Base-by-base conservation (phyloP, 345 rosid genomes). In the Heritiera fomes region DNA sequence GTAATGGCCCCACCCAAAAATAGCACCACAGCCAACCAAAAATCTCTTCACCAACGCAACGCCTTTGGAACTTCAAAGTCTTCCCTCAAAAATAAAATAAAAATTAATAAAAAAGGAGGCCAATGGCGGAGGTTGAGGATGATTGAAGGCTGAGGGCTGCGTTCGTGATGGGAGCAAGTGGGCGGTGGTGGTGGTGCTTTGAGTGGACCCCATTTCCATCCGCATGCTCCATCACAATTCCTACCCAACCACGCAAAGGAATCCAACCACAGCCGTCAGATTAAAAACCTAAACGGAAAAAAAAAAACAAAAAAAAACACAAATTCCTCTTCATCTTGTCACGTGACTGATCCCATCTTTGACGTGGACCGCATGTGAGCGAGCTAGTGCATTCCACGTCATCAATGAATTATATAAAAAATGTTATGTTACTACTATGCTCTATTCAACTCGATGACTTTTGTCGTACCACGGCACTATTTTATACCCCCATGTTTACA, bases 341-440 rank as follows among this genome's bases (percentile, higher is more conserved):
- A 83, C 67, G 78, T 71, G 86, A 75, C 45, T 69, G 77, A 65
- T 65, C 68, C 47, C 78, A 73, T 46, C 14, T 73, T 72, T 85
- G 86, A 86, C 78, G 78, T 83, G 82, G 89, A 83, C 77, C 77
- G 80, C 89, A 63, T 78, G 82, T 74, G 63, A 72, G 32, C 10
- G 38, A 34, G 71, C 69, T 50, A 61, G 83, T 86, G 91, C 83
- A 9, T 82, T 43, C 84, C 87, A 83, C 79, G 84, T 83, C 87
- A 79, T 59, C 80, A 32, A 6, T 45, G 46, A 14, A 38, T 34
- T 3, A 34, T 34, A 34, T 1, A 17, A 23, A 14, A 46, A 30
- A 68, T 11, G 0, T 46, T 20, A 45, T 6, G 8, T 1, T 30
- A 14, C n/a, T 5, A 43, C 72, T 65, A 65, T 40, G 8, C 17